Base-by-base conservation (phyloP, 345 rosid species). In the Erodium maritimum region DNA sequence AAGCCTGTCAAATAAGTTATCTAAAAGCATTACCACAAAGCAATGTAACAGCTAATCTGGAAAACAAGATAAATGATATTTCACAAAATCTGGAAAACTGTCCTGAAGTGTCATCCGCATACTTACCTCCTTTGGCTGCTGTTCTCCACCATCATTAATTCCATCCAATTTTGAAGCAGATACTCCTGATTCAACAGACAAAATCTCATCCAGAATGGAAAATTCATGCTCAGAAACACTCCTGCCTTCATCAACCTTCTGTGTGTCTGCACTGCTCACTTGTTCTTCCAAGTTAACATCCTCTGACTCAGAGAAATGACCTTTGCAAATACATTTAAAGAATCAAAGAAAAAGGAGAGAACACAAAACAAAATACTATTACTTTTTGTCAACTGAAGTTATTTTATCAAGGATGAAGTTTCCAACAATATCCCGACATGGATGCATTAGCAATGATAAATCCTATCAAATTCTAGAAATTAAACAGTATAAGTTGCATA, bases 201-300 rank as follows among this genome's bases (percentile, higher is more conserved):
- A 71, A 73, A 91, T 81, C 73, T 88, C 94, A 79, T 91, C 96
- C 69, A 88, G 71, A 53, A 77, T 72, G 54, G 87, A 77, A 65
- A 68, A 48, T 55, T 74, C 83, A 68, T 75, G 57, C 70, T 77
- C 81, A 45, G 50, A 19, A 2, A 29, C 68, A 56, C 33, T 59
- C 59, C 64, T 71, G 52, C 48, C 23, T 54, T 37, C 65, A 67
- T 68, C 73, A 61, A 52, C 58, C 69, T 65, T 56, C 45, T 62
- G 65, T 9, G 42, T 71, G 65, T 79, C 77, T 52, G 73, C 62
- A 54, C 79, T 56, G 50, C 62, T 66, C 12, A 48, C 72, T 67
- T 79, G 75, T 52, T 72, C 62, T 54, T 80, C 78, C 21, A 73
- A 42, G 69, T 68, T 66, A 63, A 57, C 58, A 64, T 87, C 72